phyloP scores from a whole-genome alignment of 2,329 filamentous ascomycete genomes.

The Lasiodiplodia hormozganensis region DNA sequence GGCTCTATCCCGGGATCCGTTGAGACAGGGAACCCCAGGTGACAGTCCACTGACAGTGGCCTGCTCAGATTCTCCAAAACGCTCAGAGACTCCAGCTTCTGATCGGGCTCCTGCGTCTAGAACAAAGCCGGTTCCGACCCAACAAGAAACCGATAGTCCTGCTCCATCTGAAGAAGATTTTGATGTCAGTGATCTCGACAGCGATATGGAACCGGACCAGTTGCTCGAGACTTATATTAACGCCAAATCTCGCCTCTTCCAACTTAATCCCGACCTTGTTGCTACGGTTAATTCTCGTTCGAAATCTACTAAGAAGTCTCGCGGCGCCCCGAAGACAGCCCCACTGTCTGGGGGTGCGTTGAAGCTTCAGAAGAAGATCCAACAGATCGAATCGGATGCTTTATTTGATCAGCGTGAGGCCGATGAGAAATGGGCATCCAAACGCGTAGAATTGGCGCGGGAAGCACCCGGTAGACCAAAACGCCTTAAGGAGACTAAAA shows the following conservation, averaged over 20 bases:
- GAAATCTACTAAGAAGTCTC: conserved; percentile 42
- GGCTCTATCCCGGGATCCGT: not conserved
- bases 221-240: conserved; percentile 76
- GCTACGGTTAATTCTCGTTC: conserved; percentile 45
- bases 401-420: conserved; percentile 58
- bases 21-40: not conserved
- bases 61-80: conserved; percentile 23
- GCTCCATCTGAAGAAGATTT: conserved; percentile 36
- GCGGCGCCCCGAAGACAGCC: conserved; percentile 25
- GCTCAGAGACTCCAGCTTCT: not conserved
- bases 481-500: conserved; percentile 1
- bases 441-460: conserved; percentile 51
- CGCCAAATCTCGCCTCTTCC: conserved; percentile 65
- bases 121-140: not conserved
- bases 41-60: not conserved
- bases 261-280: conserved; percentile 65
- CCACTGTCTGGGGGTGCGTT: conserved; percentile 58
- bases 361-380: conserved; percentile 75
- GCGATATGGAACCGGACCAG: conserved; percentile 58
- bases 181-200: conserved; percentile 57
- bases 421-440: conserved; percentile 54
- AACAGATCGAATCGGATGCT: conserved; percentile 72
- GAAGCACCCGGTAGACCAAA: conserved; percentile 39
- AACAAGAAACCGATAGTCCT: not conserved
- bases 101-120: not conserved